These are phyloP conservation scores for Rubroshorea leprosula DNA, from an alignment of 345 rosid genomes.

Conservation along the genomic window DNA sequence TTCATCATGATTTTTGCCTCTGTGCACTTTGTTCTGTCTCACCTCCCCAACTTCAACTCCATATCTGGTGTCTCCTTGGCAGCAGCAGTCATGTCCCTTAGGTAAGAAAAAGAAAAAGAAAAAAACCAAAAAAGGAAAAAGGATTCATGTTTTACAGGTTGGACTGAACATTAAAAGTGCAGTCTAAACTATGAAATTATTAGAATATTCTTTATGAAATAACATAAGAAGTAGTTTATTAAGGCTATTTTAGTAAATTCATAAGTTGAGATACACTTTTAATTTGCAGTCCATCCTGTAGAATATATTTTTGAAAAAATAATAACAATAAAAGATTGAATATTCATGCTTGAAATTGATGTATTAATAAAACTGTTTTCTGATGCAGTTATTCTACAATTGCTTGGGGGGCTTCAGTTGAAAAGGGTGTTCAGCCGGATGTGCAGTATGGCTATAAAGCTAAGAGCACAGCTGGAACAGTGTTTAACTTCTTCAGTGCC, in stretches of 20 bases:
- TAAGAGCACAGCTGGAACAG: constrained; percentile 30
- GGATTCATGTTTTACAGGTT: too few relatives aligned
- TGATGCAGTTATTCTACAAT: constrained; percentile 63
- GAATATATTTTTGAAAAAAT: too few relatives aligned
- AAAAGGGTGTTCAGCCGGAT: constrained; percentile 45
- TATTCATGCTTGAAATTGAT: not conserved
- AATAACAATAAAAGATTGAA: too few relatives aligned
- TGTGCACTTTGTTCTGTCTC: constrained; percentile 60
- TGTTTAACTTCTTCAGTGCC: constrained; percentile 56
- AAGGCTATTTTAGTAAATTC: too few relatives aligned
- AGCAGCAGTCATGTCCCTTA: constrained; percentile 80
- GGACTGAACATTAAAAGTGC: too few relatives aligned
- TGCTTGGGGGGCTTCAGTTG: constrained; percentile 58
- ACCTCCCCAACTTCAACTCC: constrained; percentile 84
- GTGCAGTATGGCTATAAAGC: constrained; percentile 50
- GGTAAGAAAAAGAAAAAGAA: constrained; percentile 21
- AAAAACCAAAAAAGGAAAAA: too few relatives aligned
- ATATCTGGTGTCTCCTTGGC: constrained; percentile 66
- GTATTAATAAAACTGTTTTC: not conserved
- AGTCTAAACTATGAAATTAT: too few relatives aligned
- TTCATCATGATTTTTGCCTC: constrained; percentile 73
- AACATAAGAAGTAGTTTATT: too few relatives aligned
- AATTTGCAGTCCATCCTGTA: too few relatives aligned
- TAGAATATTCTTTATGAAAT: too few relatives aligned
- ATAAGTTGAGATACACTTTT: too few relatives aligned